Evolutionary conservation across 2,329 filamentous ascomycete species (phyloP), one percentile per base, ranked within the genome.

Genomic region (Ascochyta pisi): DNA sequence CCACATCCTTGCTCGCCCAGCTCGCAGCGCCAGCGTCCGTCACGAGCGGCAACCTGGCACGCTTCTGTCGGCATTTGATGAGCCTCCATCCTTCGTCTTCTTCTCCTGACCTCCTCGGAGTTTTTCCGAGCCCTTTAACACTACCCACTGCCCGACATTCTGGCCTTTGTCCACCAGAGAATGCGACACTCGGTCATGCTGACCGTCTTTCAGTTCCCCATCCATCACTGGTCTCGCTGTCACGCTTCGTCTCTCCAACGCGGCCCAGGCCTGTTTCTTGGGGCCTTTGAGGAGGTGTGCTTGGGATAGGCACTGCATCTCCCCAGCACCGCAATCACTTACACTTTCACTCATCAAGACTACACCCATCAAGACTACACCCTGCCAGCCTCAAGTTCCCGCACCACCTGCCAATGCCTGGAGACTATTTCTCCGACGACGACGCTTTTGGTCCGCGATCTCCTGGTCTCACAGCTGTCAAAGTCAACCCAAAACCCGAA

Each of bases 401-500:
- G 39, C 60, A 31, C 47, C 47, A 57, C 45, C 58, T 58, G 64
- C 66, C 56, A 56, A 74, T 76, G 73, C 68, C 67, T 54, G 61
- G 60, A 50, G 60, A 65, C 52, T 83, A 81, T 72, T 79, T 82
- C 65, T 76, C 79, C 60, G 81, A 83, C 75, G 81, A 83, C 75
- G 72, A 83, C 75, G 76, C 77, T 60, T 44, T 54, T 22, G 69
- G 77, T 43, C 75, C 73, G 57, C 73, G 68, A 63, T 80, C 75
- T 19, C 76, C 76, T 39, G 75, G 64, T 74, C 79, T 75, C 72
- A 73, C 63, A 68, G 70, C 66, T 66, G 73, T 75, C 73, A 65
- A 59, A 29, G 76, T 80, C 49, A 82, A 77, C 60, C 76, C 81
- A 42, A 74, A 76, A 46, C 82, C 80, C n/a, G 82, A 83, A 45